Evolutionary conservation across 208 protist species (phyloP).

Genomic region (Tritrichomonas foetus): DNA sequence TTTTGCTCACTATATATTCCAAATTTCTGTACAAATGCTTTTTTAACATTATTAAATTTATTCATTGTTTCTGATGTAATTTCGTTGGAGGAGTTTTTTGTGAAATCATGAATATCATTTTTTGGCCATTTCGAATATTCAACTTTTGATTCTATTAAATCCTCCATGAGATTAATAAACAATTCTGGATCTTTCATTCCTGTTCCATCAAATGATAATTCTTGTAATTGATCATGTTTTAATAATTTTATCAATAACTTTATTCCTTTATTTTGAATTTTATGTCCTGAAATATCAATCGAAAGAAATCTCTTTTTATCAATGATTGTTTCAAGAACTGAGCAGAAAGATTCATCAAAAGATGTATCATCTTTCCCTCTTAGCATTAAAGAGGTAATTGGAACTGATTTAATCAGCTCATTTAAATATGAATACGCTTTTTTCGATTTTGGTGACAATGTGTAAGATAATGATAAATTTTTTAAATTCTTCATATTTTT

Average conservation of each 20-base stretch:
- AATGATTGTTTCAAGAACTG: background rate
- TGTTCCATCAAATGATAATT: background rate
- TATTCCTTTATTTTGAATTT: background rate
- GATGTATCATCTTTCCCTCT: background rate
- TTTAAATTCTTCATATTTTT: background rate
- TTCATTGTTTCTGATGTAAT: background rate
- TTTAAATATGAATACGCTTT: background rate
- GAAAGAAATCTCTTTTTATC: background rate
- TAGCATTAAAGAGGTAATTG: background rate
- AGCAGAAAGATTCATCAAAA: background rate
- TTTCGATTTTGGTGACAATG: background rate
- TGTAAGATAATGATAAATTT: background rate
- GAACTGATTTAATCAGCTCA: background rate
- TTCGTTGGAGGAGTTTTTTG: background rate
- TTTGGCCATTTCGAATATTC: background rate
- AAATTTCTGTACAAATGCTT: background rate
- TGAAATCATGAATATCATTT: background rate
- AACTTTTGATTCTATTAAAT: background rate
- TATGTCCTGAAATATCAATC: background rate
- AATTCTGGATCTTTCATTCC: background rate
- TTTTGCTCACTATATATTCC: too few relatives aligned
- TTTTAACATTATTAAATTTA: too few relatives aligned
- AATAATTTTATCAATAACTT: background rate
- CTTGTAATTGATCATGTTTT: background rate
- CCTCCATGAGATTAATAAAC: background rate